Conservation (phyloP, 768 basidiomycete species). For the Termitomyces bulborhizus region DNA sequence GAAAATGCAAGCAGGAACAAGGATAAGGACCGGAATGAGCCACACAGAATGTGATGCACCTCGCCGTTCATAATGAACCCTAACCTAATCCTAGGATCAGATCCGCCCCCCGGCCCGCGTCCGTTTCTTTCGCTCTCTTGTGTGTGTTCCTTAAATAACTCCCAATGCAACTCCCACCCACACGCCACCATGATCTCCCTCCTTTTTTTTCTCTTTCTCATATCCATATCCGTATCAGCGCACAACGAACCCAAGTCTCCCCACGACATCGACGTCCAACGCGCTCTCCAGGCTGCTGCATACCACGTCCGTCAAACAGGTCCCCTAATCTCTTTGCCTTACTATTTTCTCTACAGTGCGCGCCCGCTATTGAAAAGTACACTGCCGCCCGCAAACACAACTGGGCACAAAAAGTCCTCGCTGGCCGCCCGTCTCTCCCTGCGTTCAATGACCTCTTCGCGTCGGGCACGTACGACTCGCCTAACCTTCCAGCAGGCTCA, state of each 20-base stretch:
- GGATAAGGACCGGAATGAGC: constrained; percentile 47
- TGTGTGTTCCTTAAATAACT: no score
- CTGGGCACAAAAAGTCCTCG: constrained; percentile 38
- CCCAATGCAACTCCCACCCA: no score
- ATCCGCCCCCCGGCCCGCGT: background rate
- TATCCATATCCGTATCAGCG: constrained; percentile 20
- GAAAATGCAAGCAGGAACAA: constrained; percentile 45
- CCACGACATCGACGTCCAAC: constrained; percentile 41
- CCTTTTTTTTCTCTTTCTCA: constrained; percentile 14
- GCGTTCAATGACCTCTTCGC: constrained; percentile 39
- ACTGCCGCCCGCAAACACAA: constrained; percentile 42
- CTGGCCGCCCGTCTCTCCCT: constrained; percentile 31
- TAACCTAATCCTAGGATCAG: no score
- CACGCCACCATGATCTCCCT: constrained; percentile 6
- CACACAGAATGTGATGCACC: constrained; percentile 35
- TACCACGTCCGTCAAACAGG: constrained; percentile 33
- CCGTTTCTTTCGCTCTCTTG: constrained; percentile 15
- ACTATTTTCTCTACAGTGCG: constrained; percentile 28
- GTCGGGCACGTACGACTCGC: constrained; percentile 27
- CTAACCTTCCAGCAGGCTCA: constrained; percentile 13
- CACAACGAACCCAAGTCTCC: constrained; percentile 40
- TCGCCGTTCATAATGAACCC: no score
- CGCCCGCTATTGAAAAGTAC: constrained; percentile 45
- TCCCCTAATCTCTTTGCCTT: no score
- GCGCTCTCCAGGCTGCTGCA: constrained; percentile 44